These are phyloP conservation scores for Parathielavia appendiculata DNA, from an alignment of 495 filamentous ascomycete species.

Conservation along the genomic window DNA sequence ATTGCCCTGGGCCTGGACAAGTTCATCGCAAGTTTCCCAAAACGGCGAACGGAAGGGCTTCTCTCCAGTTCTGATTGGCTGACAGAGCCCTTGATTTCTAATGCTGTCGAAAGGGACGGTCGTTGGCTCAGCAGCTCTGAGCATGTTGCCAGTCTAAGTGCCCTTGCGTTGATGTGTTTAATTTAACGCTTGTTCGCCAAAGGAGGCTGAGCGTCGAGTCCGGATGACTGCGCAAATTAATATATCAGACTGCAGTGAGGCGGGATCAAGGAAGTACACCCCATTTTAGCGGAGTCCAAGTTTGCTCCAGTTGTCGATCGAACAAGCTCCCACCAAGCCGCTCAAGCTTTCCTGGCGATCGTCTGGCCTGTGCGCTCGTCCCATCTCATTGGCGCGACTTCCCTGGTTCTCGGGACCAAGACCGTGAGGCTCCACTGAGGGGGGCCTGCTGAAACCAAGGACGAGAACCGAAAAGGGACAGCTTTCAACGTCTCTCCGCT, in stretches of 20 bases:
- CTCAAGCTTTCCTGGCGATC: conserved; percentile 1
- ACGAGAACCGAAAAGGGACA: conserved; percentile 20
- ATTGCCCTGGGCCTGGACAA: no score
- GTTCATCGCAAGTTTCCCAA: no score
- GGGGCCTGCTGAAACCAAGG: conserved; percentile 2
- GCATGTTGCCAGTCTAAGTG: no score
- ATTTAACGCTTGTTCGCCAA: no score
- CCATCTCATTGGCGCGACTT: conserved; percentile 11
- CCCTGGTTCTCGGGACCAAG: conserved; percentile 9
- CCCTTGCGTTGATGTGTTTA: no score
- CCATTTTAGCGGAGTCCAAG: no score
- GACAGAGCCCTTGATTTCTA: no score
- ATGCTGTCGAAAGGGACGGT: no score
- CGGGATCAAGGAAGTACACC: neutral
- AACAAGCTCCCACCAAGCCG: neutral
- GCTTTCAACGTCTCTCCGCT: conserved; percentile 20
- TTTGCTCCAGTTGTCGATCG: neutral
- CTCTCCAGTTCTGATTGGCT: no score
- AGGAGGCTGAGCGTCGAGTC: no score
- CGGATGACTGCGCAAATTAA: neutral
- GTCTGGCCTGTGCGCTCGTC: neutral
- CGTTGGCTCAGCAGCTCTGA: no score
- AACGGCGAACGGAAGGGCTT: no score
- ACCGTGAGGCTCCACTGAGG: conserved; percentile 9
- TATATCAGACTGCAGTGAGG: neutral